Evolutionary conservation across 2,329 filamentous ascomycete genomes (phyloP).

Genomic region (Aspergillus piperis): DNA sequence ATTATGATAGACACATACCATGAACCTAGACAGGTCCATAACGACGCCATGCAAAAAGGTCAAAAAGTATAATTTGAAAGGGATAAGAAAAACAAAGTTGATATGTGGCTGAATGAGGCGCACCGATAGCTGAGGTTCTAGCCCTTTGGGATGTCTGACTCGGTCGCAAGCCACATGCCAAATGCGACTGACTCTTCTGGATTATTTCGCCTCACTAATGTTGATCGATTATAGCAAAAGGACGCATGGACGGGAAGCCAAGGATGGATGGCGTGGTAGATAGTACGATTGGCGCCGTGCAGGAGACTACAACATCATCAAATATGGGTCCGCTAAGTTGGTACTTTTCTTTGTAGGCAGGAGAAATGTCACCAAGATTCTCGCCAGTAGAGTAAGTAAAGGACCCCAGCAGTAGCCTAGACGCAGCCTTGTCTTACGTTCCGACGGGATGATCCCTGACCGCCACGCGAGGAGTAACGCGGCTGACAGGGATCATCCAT

Average conservation of each 20-base stretch:
- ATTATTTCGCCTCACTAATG: no score
- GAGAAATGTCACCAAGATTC: background rate
- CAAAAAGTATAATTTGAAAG: no score
- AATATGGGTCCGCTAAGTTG: no score
- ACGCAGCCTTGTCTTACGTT: conserved; percentile 13
- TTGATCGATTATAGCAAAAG: background rate
- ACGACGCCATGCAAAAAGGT: background rate
- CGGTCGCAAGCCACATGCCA: conserved; percentile 14
- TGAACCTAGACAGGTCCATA: background rate
- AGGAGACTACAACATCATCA: no score
- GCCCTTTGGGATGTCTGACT: conserved; percentile 7
- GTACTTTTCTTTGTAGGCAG: no score
- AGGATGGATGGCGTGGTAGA: background rate
- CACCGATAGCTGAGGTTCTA: background rate
- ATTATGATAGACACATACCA: background rate
- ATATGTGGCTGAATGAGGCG: background rate
- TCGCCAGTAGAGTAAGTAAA: background rate
- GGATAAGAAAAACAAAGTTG: background rate
- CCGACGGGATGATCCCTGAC: conserved; percentile 17
- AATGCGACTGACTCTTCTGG: conserved; percentile 10
- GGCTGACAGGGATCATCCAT: conserved; percentile 31
- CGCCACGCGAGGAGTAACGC: conserved; percentile 22
- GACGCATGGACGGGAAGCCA: conserved; percentile 13
- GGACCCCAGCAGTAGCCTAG: conserved; percentile 3
- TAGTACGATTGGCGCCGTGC: background rate